A percentile compares a stretch with the other conserved stretches of the same genome.
Conservation (phyloP, 345 rosid species). For the Gynandropsis gynandra region DNA sequence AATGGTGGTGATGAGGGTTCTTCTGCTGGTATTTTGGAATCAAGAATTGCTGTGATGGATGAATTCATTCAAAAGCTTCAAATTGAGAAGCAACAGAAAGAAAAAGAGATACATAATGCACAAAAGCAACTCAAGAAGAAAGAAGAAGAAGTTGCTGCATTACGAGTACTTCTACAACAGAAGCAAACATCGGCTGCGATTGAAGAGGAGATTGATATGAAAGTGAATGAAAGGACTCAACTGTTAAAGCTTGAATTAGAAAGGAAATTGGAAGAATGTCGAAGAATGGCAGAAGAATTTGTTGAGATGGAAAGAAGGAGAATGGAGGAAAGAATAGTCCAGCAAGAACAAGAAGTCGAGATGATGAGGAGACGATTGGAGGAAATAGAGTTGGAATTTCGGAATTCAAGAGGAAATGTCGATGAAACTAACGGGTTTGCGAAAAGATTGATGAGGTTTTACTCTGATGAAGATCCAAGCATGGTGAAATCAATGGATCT, state of each 20-base stretch:
- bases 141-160: slow-evolving; percentile 69
- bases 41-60: slow-evolving; percentile 87
- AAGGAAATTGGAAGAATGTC: slow-evolving; percentile 67
- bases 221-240: slow-evolving; percentile 59
- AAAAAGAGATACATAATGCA: slow-evolving; percentile 71
- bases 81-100: slow-evolving; percentile 73
- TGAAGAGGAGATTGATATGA: slow-evolving; percentile 69
- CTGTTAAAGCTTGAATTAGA: slow-evolving; percentile 56
- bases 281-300: slow-evolving; percentile 76
- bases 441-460: slow-evolving; percentile 48
- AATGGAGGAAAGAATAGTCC: slow-evolving; percentile 86
- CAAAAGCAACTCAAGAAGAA: slow-evolving; percentile 64
- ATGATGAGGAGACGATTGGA: slow-evolving; percentile 67
- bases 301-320: slow-evolving; percentile 84
- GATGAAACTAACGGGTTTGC: slow-evolving; percentile 60
- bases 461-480: slow-evolving; percentile 70
- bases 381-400: slow-evolving; percentile 62
- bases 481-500: slow-evolving; percentile 99
- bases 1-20: slow-evolving; percentile 53
- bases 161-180: slow-evolving; percentile 45
- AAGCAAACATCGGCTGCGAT: slow-evolving; percentile 39
- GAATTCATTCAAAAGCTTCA: slow-evolving; percentile 77
- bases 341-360: slow-evolving; percentile 86
- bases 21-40: slow-evolving; percentile 52
- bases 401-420: slow-evolving; percentile 27